Evolutionary conservation across 129 eudicot genomes (phyloP), one percentile per base, ranked within the genome.

Genomic region (Saposhnikovia divaricata): DNA sequence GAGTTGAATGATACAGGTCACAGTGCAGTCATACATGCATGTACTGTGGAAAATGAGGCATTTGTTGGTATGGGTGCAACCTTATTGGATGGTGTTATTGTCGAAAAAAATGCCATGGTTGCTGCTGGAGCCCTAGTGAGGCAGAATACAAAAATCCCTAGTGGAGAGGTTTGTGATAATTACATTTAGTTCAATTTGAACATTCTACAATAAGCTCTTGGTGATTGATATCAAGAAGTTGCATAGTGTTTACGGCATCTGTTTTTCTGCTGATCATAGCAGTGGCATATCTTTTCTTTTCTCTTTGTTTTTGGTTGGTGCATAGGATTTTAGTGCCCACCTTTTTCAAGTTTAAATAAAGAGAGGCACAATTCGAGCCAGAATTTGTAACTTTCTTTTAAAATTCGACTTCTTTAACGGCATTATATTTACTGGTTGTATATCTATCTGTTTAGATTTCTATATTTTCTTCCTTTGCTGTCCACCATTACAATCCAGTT

Each of bases 61-160:
- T 90, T 94, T 86, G 87, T 94, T 79, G 98, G 98, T 63, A 94
- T 94, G 97, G 97, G 98, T 72, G 96, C 98, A 25, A 94, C 93
- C 39, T 79, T 92, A 78, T 97, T 94, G 80, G 98, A 94, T 79
- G 98, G 98, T 28, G 88, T 89, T 25, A 69, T 87, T 81, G 89
- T 94, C 19, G 98, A 94, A 82, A 94, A 94, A 86, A 83, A 90
- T 73, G 91, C 93, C 69, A 94, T 94, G 98, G 97, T 94, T 82
- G 96, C 97, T 81, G 97, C 96, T 50, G 97, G 98, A 47, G 91
- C 98, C 65, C 94, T 91, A 78, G 97, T 94, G 46, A 88, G 83
- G 79, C 98, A 91, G 84, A 90, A 94, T 81, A 91, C 97, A 55
- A 89, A 89, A 77, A 86, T 94, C 74, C 98, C 98, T 9, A 74